These are phyloP conservation scores for Dictyostelium discoideum DNA, from an alignment of 78 protist genomes.

Conservation along the genomic window dicty_2.7 NC_007089.4:4940501-4941000, in stretches of 20 bases:
- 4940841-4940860: constrained; percentile 40
- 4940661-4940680: constrained; percentile 58
- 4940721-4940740: constrained; percentile 20
- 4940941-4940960: constrained; percentile 64
- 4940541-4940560: constrained; percentile 31
- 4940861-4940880: constrained; percentile 28
- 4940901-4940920: constrained; percentile 53
- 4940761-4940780: constrained; percentile 26
- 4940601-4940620: constrained; percentile 24
- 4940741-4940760: constrained; percentile 73
- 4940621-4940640: constrained; percentile 29
- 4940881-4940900: constrained; percentile 64
- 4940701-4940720: constrained; percentile 43
- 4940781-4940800: constrained; percentile 63
- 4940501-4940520: constrained; percentile 53
- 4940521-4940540: constrained; percentile 21
- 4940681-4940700: constrained; percentile 55
- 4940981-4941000: constrained; percentile 67
- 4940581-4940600: constrained; percentile 63
- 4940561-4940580: constrained; percentile 53
- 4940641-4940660: constrained; percentile 73
- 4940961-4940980: constrained; percentile 46
- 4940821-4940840: constrained; percentile 83
- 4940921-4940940: constrained; percentile 80
- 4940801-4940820: constrained; percentile 81